phyloP scores from a whole-genome alignment of 1,284 basidiomycete genomes.

The Xerocomus minutiporus region DNA sequence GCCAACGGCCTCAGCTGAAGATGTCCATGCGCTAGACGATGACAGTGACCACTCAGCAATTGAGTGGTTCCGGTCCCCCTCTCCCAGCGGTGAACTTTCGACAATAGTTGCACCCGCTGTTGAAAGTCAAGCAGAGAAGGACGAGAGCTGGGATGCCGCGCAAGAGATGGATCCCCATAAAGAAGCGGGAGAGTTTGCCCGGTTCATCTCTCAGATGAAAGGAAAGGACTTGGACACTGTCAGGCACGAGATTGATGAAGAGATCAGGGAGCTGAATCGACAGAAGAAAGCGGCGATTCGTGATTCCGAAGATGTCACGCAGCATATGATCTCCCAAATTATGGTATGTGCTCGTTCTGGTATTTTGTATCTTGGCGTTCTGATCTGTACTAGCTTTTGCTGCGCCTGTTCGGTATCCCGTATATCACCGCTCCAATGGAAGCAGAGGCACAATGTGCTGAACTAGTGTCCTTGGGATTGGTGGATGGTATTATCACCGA shows the following conservation, averaged over 20 bases:
- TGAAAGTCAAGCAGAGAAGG: slow-evolving; percentile 13
- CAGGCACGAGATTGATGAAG: slow-evolving; percentile 85
- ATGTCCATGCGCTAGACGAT: slow-evolving; percentile 18
- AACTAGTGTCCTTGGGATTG: slow-evolving; percentile 78
- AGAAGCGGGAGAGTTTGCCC: slow-evolving; percentile 88
- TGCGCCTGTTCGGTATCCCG: slow-evolving; percentile 94
- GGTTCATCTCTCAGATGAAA: slow-evolving; percentile 87
- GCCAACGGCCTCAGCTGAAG: slow-evolving; percentile 17
- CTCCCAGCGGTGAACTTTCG: slow-evolving; percentile 15
- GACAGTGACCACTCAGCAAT: slow-evolving; percentile 29
- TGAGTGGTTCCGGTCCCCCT: slow-evolving; percentile 48
- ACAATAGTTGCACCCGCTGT: background rate
- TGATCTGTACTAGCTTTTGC: slow-evolving; percentile 56
- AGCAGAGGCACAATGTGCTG: slow-evolving; percentile 98
- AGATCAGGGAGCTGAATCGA: slow-evolving; percentile 78
- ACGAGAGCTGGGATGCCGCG: slow-evolving; percentile 63
- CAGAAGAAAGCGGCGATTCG: slow-evolving; percentile 87
- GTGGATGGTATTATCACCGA: slow-evolving; percentile 99
- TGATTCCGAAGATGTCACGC: slow-evolving; percentile 92
- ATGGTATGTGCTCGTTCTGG: slow-evolving; percentile 54
- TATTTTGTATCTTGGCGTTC: background rate
- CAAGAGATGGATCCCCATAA: slow-evolving; percentile 76
- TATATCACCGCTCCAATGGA: slow-evolving; percentile 99
- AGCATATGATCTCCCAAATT: slow-evolving; percentile 93
- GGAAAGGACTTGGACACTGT: slow-evolving; percentile 78